phyloP scores from a whole-genome alignment of 257 asterid genomes.

The Ophiorrhiza pumila region DNA sequence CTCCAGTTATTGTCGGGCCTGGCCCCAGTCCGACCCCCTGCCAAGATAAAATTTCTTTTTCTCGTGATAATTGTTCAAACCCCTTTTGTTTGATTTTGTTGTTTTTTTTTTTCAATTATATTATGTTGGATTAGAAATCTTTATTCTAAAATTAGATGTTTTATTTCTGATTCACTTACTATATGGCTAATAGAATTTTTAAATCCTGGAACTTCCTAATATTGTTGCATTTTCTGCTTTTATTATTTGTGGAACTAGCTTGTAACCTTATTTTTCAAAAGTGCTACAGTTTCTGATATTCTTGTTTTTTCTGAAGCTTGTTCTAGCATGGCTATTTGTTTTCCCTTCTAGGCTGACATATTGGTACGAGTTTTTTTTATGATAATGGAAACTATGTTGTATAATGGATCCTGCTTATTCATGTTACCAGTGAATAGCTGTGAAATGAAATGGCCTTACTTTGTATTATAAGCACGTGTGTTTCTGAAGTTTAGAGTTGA shows the following conservation, averaged over 20 bases:
- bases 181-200: neutral
- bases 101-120: neutral
- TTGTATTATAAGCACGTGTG: neutral
- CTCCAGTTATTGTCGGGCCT: neutral
- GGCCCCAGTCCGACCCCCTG: too few relatives aligned
- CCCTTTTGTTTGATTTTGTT: neutral
- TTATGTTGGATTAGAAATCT: neutral
- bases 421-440: neutral
- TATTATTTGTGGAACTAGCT: neutral
- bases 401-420: neutral
- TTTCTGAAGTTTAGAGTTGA: neutral
- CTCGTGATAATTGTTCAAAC: neutral
- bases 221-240: neutral
- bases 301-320: neutral
- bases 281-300: neutral
- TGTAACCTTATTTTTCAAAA: neutral
- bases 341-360: neutral
- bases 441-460: neutral
- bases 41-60: neutral
- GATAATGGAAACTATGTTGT: neutral
- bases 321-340: neutral
- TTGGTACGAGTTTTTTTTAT: neutral
- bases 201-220: neutral
- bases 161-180: neutral
- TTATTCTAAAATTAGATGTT: neutral